Evolutionary conservation across 2,329 filamentous ascomycete species (phyloP).

Genomic region (Davidsoniella australis): DNA sequence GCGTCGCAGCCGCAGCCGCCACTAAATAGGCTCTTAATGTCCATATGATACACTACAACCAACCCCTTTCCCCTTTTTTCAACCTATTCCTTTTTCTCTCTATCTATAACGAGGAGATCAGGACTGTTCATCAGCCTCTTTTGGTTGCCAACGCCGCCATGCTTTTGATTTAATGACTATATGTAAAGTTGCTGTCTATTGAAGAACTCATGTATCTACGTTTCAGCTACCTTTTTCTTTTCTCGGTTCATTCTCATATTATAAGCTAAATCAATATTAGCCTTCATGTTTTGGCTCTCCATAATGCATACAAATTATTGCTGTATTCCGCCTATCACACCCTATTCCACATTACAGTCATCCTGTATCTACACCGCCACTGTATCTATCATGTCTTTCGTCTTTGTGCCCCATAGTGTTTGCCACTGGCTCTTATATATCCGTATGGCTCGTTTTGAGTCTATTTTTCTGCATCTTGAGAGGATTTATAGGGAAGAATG

Average conservation of each 20-base stretch:
- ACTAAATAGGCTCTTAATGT: background rate
- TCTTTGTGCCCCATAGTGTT: background rate
- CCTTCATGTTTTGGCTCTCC: background rate
- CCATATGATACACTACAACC: background rate
- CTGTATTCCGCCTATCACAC: background rate
- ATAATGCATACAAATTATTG: background rate
- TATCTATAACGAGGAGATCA: too few relatives aligned
- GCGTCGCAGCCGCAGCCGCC: conserved; percentile 4
- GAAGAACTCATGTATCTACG: background rate
- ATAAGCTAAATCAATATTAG: background rate
- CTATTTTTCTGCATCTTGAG: too few relatives aligned
- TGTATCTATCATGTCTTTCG: background rate
- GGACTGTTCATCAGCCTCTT: too few relatives aligned
- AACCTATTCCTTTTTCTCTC: too few relatives aligned
- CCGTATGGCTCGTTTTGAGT: too few relatives aligned
- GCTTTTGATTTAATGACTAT: background rate
- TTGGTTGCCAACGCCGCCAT: background rate
- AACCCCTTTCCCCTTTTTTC: background rate
- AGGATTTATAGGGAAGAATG: too few relatives aligned
- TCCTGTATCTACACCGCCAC: conserved; percentile 4
- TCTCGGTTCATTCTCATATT: too few relatives aligned
- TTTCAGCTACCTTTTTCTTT: background rate
- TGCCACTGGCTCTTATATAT: background rate
- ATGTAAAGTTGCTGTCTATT: background rate
- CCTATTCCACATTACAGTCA: too few relatives aligned